Conservation (phyloP, 2,329 filamentous ascomycete genomes). For the Fusarium penzigii region DNA sequence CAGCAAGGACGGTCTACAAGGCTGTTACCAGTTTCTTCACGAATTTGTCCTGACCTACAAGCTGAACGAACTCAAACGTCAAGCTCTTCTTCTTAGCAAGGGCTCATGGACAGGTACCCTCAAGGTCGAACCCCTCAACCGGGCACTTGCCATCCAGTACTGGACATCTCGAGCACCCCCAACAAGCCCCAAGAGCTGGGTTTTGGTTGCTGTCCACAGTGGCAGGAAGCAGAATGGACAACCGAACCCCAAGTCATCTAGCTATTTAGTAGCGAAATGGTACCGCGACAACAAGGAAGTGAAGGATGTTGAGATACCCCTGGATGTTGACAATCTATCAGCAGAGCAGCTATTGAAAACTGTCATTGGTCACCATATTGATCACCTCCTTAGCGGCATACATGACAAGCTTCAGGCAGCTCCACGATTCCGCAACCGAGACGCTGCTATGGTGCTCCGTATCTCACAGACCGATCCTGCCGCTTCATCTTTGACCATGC, state of each 20-base stretch:
- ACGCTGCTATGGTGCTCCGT: constrained; percentile 58
- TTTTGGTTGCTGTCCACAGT: constrained; percentile 81
- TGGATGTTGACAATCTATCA: constrained; percentile 69
- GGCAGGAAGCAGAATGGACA: constrained; percentile 50
- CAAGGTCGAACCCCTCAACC: constrained; percentile 75
- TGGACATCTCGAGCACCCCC: constrained; percentile 65
- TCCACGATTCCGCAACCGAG: constrained; percentile 61
- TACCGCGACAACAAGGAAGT: constrained; percentile 80
- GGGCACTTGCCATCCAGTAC: constrained; percentile 86
- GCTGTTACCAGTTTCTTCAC: constrained; percentile 85
- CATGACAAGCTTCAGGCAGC: constrained; percentile 60
- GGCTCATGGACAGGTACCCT: constrained; percentile 78
- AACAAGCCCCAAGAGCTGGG: constrained; percentile 77
- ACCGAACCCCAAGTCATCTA: constrained; percentile 47
- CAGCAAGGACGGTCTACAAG: constrained; percentile 67
- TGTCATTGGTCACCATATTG: constrained; percentile 74
- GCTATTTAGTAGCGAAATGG: constrained; percentile 71
- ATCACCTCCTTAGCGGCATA: constrained; percentile 68
- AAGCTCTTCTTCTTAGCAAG: constrained; percentile 70
- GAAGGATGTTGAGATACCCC: constrained; percentile 62
- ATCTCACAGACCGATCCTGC: constrained; percentile 63
- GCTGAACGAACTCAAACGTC: constrained; percentile 76
- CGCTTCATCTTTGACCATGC: constrained; percentile 67
- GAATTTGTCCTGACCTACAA: constrained; percentile 89
- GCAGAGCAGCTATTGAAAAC: constrained; percentile 72